Evolutionary conservation across 345 rosid genomes (phyloP).

Genomic region (Geranium brycei): DNA sequence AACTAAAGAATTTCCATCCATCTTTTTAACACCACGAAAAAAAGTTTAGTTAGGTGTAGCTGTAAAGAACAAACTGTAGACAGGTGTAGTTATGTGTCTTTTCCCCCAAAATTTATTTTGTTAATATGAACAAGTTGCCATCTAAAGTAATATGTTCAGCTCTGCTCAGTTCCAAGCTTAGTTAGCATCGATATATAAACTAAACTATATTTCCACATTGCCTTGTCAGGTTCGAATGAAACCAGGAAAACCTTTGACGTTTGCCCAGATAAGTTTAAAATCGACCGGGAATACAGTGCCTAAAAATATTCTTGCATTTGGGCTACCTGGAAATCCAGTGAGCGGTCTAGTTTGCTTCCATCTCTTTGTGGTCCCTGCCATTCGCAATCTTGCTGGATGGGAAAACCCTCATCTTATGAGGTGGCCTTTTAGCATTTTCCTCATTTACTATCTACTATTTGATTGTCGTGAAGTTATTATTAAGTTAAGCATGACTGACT

Average conservation of each 20-base stretch:
- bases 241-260: slow-evolving; percentile 90
- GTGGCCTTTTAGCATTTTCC: slow-evolving; percentile 19
- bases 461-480: slow-evolving; percentile 1
- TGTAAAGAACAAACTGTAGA: too few species aligned
- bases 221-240: slow-evolving; percentile 69
- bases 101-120: too few species aligned
- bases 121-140: background rate
- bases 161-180: slow-evolving; percentile 4
- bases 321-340: slow-evolving; percentile 96
- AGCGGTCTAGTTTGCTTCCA: slow-evolving; percentile 87
- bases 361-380: slow-evolving; percentile 71
- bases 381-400: slow-evolving; percentile 83
- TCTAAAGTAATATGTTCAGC: background rate
- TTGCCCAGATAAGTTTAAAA: slow-evolving; percentile 55
- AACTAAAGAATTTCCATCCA: too few species aligned
- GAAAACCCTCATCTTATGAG: slow-evolving; percentile 56
- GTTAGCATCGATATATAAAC: slow-evolving; percentile 1
- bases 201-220: slow-evolving; percentile 8
- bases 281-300: slow-evolving; percentile 15
- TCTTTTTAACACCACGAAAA: too few species aligned
- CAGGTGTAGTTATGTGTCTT: too few species aligned
- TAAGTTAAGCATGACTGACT: background rate
- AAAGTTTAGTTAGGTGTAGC: too few species aligned
- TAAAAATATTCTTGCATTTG: slow-evolving; percentile 71
- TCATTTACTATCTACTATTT: background rate